Conservation (phyloP, 129 eudicot species). For the Rutidosis leptorrhynchoides region DNA sequence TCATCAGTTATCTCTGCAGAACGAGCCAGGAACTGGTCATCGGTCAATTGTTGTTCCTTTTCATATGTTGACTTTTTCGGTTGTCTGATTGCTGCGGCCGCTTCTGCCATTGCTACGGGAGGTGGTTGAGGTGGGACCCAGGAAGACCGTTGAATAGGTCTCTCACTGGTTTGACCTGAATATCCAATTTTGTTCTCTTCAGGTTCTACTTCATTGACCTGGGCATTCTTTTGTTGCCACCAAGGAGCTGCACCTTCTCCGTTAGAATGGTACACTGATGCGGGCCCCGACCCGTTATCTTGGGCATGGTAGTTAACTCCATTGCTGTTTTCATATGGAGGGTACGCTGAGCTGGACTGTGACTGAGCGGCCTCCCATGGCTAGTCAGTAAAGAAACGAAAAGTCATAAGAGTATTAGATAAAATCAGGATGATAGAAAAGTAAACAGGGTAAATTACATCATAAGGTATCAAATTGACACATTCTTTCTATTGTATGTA, state of each 20-base stretch:
- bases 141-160: conserved; percentile 52
- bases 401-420: neutral
- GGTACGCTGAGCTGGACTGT: conserved; percentile 42
- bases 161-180: conserved; percentile 34
- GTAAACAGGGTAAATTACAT: neutral
- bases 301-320: conserved; percentile 29
- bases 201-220: conserved; percentile 50
- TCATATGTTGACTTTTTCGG: conserved; percentile 60
- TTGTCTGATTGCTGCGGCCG: conserved; percentile 88
- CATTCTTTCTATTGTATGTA: neutral
- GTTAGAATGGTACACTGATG: conserved; percentile 35
- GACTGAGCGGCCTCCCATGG: conserved; percentile 76
- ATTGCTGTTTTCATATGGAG: conserved; percentile 35
- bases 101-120: conserved; percentile 84
- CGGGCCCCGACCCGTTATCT: conserved; percentile 33
- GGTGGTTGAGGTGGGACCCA: conserved; percentile 95
- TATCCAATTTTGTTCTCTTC: conserved; percentile 40
- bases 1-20: conserved; percentile 56
- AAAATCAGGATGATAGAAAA: neutral
- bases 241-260: conserved; percentile 54
- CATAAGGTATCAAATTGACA: neutral
- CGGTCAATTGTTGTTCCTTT: conserved; percentile 50
- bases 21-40: conserved; percentile 58
- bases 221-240: conserved; percentile 65
- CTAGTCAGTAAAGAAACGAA: conserved; percentile 32